Evolutionary conservation across 164 flowering plant species (phyloP).

Genomic region (Pachysandra terminalis): DNA sequence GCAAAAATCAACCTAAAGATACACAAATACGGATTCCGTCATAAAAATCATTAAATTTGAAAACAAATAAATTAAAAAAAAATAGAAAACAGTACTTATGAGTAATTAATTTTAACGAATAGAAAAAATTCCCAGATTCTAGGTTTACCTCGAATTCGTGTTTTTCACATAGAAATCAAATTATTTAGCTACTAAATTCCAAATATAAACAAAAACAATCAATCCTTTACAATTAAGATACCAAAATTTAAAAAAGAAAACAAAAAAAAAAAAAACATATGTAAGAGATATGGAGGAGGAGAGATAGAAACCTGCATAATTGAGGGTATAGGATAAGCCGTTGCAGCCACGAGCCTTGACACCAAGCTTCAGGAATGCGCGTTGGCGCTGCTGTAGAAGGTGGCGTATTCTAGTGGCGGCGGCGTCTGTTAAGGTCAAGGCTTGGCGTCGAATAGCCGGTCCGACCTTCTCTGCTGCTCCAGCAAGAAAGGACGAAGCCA

Average conservation of each 20-base stretch:
- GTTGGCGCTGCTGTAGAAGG: slow-evolving; percentile 72
- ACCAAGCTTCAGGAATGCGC: slow-evolving; percentile 72
- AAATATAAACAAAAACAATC: too few species aligned
- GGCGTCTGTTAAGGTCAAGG: slow-evolving; percentile 58
- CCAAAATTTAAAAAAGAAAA: not conserved
- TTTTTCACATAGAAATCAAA: too few species aligned
- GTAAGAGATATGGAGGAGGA: not conserved
- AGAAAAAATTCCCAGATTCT: too few species aligned
- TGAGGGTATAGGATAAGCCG: slow-evolving; percentile 91
- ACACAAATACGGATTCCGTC: too few species aligned
- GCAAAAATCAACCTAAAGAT: not conserved
- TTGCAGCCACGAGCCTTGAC: slow-evolving; percentile 97
- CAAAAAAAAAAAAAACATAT: too few species aligned
- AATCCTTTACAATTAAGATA: not conserved
- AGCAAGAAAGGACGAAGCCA: slow-evolving; percentile 35
- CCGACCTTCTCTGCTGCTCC: slow-evolving; percentile 43
- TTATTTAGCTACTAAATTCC: too few species aligned
- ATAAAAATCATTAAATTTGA: too few species aligned
- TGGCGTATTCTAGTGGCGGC: slow-evolving; percentile 74
- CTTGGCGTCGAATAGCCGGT: slow-evolving; percentile 46
- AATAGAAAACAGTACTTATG: too few species aligned
- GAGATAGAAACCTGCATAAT: slow-evolving; percentile 65
- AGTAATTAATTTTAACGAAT: too few species aligned
- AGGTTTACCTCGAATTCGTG: too few species aligned
- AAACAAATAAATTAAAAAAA: too few species aligned